phyloP scores from a whole-genome alignment of 2,329 filamentous ascomycete species.

The Neofusicoccum ribis region DNA sequence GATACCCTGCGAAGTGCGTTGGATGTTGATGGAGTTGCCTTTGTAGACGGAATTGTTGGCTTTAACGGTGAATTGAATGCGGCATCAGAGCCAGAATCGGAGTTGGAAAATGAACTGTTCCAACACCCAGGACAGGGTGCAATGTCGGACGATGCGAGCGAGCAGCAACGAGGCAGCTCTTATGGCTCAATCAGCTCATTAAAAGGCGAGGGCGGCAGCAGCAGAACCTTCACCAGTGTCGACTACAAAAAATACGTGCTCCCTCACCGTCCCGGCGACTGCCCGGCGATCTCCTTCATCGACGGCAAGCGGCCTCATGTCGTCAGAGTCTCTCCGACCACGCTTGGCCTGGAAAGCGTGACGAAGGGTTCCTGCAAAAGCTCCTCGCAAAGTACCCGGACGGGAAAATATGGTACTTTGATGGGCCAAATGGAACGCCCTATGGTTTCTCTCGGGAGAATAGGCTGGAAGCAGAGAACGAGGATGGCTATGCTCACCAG shows the following conservation, averaged over 20 bases:
- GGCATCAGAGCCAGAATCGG: slow-evolving; percentile 19
- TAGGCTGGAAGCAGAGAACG: slow-evolving; percentile 8
- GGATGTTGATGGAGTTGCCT: not conserved
- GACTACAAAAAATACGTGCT: too few relatives aligned
- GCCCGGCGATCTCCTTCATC: too few relatives aligned
- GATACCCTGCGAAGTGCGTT: slow-evolving; percentile 19
- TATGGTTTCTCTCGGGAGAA: slow-evolving; percentile 5
- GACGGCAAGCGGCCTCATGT: too few relatives aligned
- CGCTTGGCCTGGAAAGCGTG: slow-evolving; percentile 15
- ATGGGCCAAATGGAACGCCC: not conserved
- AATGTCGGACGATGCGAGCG: too few relatives aligned
- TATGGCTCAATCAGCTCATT: too few relatives aligned
- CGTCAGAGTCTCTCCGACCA: not conserved
- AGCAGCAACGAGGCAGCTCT: too few relatives aligned
- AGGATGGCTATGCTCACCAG: slow-evolving; percentile 8
- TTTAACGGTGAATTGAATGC: slow-evolving; percentile 22
- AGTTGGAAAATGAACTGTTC: slow-evolving; percentile 18
- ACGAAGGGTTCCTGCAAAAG: slow-evolving; percentile 22
- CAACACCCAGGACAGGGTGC: not conserved
- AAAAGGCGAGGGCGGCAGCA: too few relatives aligned
- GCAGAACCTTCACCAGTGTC: too few relatives aligned
- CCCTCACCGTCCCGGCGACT: too few relatives aligned
- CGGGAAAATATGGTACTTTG: slow-evolving; percentile 22
- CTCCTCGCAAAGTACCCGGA: slow-evolving; percentile 21
- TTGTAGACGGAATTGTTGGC: slow-evolving; percentile 23